Conservation (phyloP, 2,329 filamentous ascomycete species). For the Microcera coccophila region DNA sequence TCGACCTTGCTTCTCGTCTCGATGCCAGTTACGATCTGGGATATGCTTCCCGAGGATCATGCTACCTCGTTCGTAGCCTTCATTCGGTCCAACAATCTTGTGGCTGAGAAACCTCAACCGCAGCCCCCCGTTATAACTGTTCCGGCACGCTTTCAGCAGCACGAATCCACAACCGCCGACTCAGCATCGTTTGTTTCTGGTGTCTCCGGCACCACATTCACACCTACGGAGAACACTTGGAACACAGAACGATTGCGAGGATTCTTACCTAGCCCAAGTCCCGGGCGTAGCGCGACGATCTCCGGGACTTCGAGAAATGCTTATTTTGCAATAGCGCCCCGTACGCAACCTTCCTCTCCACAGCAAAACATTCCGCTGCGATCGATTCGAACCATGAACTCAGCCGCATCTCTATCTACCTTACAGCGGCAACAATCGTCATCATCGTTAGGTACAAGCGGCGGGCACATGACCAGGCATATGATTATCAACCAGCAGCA, state of each 20-base stretch:
- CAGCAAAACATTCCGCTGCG: slow-evolving; percentile 14
- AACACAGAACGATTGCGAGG: slow-evolving; percentile 17
- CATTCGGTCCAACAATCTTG: slow-evolving; percentile 55
- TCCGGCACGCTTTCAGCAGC: slow-evolving; percentile 19
- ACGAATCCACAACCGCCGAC: slow-evolving; percentile 18
- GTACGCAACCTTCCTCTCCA: slow-evolving; percentile 21
- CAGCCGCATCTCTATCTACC: slow-evolving; percentile 22
- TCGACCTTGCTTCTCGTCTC: slow-evolving; percentile 56
- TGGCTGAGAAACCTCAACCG: slow-evolving; percentile 29
- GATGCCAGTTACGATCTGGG: slow-evolving; percentile 57
- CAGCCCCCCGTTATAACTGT: slow-evolving; percentile 22
- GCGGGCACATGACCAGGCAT: slow-evolving; percentile 34
- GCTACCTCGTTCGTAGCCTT: slow-evolving; percentile 58
- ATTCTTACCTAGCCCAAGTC: slow-evolving; percentile 19
- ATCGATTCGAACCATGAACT: slow-evolving; percentile 20
- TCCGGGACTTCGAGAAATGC: slow-evolving; percentile 6
- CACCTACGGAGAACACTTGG: slow-evolving; percentile 27
- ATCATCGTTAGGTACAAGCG: slow-evolving; percentile 13
- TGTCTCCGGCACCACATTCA: slow-evolving; percentile 33
- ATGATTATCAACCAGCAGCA: slow-evolving; percentile 46
- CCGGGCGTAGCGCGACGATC: slow-evolving; percentile 13
- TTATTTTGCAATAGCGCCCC: slow-evolving; percentile 17
- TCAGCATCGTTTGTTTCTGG: slow-evolving; percentile 30
- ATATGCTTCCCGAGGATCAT: slow-evolving; percentile 54
- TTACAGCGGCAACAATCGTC: slow-evolving; percentile 20